Base-by-base conservation (phyloP, 2,329 filamentous ascomycete genomes). In the Paraphaeosphaeria sporulosa region DNA sequence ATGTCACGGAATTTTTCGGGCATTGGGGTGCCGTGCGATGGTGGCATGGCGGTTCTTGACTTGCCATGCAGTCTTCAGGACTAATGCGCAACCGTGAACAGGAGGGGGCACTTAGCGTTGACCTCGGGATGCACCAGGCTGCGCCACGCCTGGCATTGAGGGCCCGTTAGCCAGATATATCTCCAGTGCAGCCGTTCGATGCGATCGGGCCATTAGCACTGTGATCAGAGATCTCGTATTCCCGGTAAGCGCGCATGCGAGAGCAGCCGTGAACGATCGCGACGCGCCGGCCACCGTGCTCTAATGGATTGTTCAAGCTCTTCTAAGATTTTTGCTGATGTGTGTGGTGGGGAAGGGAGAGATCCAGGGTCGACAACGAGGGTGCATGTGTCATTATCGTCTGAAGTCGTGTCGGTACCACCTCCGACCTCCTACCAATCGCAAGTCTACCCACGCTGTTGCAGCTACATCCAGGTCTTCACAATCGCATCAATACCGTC, bases 141-240 rank as follows among this genome's bases (percentile, higher is more conserved):
- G 56, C 43, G 56, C 56, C 38, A 19, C 30, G 56, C 48, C 12
- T 46, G 27, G 21, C 13, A 32, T 4, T 34, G 43, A 10, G 40
- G 52, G 19, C 27, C 36, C 36, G 36, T n/a, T n/a, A 5, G 40
- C 21, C 49, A 52, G 43, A 52, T 43, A 52, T 52, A 52, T 52
- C 34, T 8, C 5, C 12, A n/a, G 9, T 15, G 40, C 15, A 54
- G 15, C 10, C 21, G 8, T 17, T 19, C n/a, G 30, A 30, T n/a
- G 27, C 5, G 46, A 50, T 34, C 17, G 21, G 21, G n/a, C 27
- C n/a, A 25, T 30, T 44, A 32, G 19, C 19, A 13, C 23, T 38
- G 34, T 51, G 19, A 12, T 12, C 4, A 12, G 2, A 32, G 17
- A 17, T 34, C 27, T 34, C 47, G 30, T n/a, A 34, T 49, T 21